A percentile compares a stretch with the other conserved stretches of the same genome.
phyloP scores from a whole-genome alignment of 1,284 basidiomycete genomes.

The Golubevia pallescens region DNA sequence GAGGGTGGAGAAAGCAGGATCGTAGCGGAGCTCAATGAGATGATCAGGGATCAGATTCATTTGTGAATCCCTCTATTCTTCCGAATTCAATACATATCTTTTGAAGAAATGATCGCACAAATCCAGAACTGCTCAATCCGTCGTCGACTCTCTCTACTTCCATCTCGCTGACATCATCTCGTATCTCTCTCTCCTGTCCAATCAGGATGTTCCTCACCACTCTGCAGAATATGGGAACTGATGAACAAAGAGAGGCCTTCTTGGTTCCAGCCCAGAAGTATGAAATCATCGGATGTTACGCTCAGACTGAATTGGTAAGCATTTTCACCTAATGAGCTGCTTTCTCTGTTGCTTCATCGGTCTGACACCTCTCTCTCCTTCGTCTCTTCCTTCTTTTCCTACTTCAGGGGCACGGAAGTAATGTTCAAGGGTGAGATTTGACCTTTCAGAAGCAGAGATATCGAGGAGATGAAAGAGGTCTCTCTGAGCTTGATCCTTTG shows the following conservation, averaged over 20 bases:
- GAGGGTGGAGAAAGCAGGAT: not conserved
- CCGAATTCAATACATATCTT: too few relatives aligned
- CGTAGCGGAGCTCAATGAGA: not conserved
- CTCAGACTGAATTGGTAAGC: slow-evolving; percentile 40
- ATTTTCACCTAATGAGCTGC: too few relatives aligned
- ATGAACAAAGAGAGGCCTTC: slow-evolving; percentile 42
- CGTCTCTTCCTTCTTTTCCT: too few relatives aligned
- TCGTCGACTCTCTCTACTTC: not conserved
- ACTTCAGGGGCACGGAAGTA: slow-evolving; percentile 38
- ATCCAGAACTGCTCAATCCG: too few relatives aligned
- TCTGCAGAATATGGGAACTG: slow-evolving; percentile 38
- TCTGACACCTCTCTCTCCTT: too few relatives aligned
- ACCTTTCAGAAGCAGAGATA: too few relatives aligned
- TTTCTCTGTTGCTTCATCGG: too few relatives aligned
- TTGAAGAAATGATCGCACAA: too few relatives aligned
- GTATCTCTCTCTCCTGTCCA: slow-evolving; percentile 27
- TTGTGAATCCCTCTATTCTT: too few relatives aligned
- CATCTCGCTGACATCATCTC: not conserved
- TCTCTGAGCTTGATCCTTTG: too few relatives aligned
- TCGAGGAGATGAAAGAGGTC: too few relatives aligned
- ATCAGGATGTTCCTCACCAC: slow-evolving; percentile 50
- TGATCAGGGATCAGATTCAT: too few relatives aligned
- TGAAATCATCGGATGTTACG: slow-evolving; percentile 53
- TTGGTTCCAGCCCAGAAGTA: slow-evolving; percentile 37
- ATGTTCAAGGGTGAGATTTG: slow-evolving; percentile 51